phyloP scores from a whole-genome alignment of 2,329 filamentous ascomycete genomes.

The Rachicladosporium sp. region DNA sequence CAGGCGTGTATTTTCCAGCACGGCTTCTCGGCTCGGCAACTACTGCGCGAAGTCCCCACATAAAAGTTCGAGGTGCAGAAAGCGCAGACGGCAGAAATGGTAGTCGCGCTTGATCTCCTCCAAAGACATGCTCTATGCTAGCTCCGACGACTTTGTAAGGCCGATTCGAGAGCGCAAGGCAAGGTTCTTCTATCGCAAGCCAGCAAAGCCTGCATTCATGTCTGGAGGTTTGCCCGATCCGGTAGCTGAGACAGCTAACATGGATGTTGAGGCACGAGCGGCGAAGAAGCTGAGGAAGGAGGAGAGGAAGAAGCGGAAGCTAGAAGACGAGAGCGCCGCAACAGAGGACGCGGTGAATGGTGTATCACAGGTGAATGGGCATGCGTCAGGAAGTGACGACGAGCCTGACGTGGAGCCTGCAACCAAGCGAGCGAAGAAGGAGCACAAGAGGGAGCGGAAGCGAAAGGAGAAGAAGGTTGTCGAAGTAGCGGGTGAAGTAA shows the following conservation, averaged over 20 bases:
- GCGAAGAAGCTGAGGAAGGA: constrained; percentile 11
- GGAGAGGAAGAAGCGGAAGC: constrained; percentile 9
- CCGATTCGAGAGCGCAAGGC: constrained; percentile 1
- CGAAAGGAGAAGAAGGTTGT: constrained; percentile 8
- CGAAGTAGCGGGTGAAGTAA: constrained; percentile 4
- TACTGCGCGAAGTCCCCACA: no score
- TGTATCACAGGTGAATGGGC: neutral
- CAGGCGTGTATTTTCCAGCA: no score
- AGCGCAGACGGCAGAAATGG: no score
- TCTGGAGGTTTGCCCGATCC: constrained; percentile 21
- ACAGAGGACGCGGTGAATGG: neutral
- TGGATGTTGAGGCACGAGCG: constrained; percentile 9
- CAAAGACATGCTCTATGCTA: constrained; percentile 3
- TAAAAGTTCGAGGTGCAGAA: no score
- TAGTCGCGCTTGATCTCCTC: no score
- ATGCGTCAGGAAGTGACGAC: constrained; percentile 4
- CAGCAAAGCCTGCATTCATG: constrained; percentile 20
- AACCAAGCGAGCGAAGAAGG: constrained; percentile 16
- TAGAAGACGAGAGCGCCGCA: constrained; percentile 3
- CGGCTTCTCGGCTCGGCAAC: no score
- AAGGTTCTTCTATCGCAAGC: constrained; percentile 5
- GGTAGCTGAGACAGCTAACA: constrained; percentile 11
- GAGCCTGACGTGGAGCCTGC: constrained; percentile 3
- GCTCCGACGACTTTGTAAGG: constrained; percentile 5
- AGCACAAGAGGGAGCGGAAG: constrained; percentile 21